Evolutionary conservation across 306 rosid genomes (phyloP).

Genomic region (Gastrolobium villosum): DNA sequence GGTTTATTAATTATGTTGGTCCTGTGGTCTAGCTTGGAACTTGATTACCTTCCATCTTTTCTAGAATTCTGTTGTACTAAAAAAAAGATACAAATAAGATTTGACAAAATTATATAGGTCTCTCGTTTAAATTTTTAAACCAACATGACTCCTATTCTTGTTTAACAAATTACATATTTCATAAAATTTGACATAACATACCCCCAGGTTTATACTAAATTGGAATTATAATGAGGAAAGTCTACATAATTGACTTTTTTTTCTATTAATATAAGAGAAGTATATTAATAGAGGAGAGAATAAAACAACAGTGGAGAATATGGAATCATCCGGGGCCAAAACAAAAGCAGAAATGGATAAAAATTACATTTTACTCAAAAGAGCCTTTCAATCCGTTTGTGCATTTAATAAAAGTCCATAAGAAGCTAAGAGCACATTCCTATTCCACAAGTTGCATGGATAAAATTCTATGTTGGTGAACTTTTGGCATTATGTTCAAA

Average conservation of each 20-base stretch:
- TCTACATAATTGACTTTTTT: background rate
- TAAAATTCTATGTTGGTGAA: background rate
- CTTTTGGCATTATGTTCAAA: background rate
- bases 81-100: background rate
- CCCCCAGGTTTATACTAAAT: background rate
- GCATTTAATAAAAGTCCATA: background rate
- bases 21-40: background rate
- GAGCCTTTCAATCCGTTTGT: background rate
- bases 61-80: background rate
- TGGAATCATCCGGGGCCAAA: background rate
- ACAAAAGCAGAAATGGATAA: background rate
- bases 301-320: background rate
- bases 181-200: background rate
- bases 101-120: background rate
- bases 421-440: slow-evolving; percentile 23
- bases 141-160: background rate
- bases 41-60: slow-evolving; percentile 34
- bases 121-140: slow-evolving; percentile 9
- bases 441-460: background rate
- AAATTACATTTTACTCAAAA: background rate
- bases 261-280: background rate
- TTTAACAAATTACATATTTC: background rate
- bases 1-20: slow-evolving; percentile 39
- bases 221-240: background rate
- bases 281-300: background rate